Conservation (phyloP, 2,329 filamentous ascomycete genomes). For the Dothiorella sarmentorum region DNA sequence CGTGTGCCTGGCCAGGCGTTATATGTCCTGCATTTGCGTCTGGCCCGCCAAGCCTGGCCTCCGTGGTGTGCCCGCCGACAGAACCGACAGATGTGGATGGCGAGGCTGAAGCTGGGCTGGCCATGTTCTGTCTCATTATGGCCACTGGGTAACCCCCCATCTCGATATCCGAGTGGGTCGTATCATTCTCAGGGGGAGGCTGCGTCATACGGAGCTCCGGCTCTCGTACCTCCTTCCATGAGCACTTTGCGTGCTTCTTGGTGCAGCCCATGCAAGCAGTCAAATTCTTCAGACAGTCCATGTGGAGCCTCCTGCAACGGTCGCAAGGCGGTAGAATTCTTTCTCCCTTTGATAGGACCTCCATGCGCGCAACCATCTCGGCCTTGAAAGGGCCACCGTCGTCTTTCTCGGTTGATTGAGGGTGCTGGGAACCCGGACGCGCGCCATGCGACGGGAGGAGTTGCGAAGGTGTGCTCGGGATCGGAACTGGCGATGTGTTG, state of each 20-base stretch:
- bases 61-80: slow-evolving; percentile 1
- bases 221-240: slow-evolving; percentile 76
- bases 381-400: slow-evolving; percentile 58
- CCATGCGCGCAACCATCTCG: slow-evolving; percentile 71
- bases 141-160: slow-evolving; percentile 6
- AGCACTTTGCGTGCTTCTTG: slow-evolving; percentile 85
- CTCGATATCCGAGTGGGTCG: slow-evolving; percentile 13
- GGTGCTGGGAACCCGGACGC: slow-evolving; percentile 39
- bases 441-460: slow-evolving; percentile 46
- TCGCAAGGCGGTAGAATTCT: slow-evolving; percentile 80
- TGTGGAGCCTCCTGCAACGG: slow-evolving; percentile 72
- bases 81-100: slow-evolving; percentile 7
- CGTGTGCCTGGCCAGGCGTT: slow-evolving; percentile 1
- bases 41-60: slow-evolving; percentile 8
- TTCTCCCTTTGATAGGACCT: slow-evolving; percentile 70
- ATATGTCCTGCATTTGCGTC: slow-evolving; percentile 3
- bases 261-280: slow-evolving; percentile 86
- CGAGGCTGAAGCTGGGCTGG: slow-evolving; percentile 6
- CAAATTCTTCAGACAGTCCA: slow-evolving; percentile 80
- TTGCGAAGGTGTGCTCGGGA: slow-evolving; percentile 53
- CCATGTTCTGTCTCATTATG: slow-evolving; percentile 9
- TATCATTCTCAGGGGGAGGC: neutral
- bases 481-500: slow-evolving; percentile 48
- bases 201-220: slow-evolving; percentile 53
- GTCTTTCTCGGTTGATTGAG: slow-evolving; percentile 45